Percentiles rank a stretch among this genome's conserved stretches.
Conservation (phyloP, 352 stramenopile genomes). For the Phytophthora sojae region DNA sequence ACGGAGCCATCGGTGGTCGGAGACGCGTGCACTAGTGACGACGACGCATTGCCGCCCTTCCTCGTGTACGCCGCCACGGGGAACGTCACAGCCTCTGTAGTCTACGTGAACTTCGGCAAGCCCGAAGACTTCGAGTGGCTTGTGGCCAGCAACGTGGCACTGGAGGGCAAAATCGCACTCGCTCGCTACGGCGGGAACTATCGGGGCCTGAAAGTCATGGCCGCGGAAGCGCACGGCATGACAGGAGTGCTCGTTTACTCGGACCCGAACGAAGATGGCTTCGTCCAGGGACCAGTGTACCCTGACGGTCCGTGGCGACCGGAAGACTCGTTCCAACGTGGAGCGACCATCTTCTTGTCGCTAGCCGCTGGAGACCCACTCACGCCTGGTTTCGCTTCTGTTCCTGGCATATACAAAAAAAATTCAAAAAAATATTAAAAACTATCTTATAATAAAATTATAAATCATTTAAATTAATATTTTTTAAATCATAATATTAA, state of each 20-base stretch:
- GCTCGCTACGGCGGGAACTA: slow-evolving; percentile 67
- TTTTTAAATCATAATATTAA: too few relatives aligned
- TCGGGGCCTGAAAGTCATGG: slow-evolving; percentile 70
- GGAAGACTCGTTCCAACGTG: slow-evolving; percentile 63
- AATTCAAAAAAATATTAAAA: too few relatives aligned
- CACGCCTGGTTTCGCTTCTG: slow-evolving; percentile 40
- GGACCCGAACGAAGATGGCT: slow-evolving; percentile 80
- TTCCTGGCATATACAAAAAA: too few relatives aligned
- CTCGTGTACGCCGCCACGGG: slow-evolving; percentile 80
- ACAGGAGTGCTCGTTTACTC: slow-evolving; percentile 74
- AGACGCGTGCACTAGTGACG: slow-evolving; percentile 60
- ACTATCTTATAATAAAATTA: too few relatives aligned
- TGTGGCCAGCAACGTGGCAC: slow-evolving; percentile 48
- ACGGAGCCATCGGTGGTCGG: slow-evolving; percentile 59
- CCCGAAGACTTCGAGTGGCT: slow-evolving; percentile 77
- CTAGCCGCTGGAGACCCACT: slow-evolving; percentile 71
- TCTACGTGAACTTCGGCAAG: slow-evolving; percentile 89
- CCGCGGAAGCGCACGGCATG: slow-evolving; percentile 65
- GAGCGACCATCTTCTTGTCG: slow-evolving; percentile 67
- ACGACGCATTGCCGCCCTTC: slow-evolving; percentile 69
- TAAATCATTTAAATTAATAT: too few relatives aligned
- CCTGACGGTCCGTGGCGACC: slow-evolving; percentile 71
- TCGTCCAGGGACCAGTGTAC: slow-evolving; percentile 58
- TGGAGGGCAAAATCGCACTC: slow-evolving; percentile 72
- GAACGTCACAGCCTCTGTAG: slow-evolving; percentile 61